Base-by-base conservation (phyloP, 768 basidiomycete species). In the Clitopilus hobsonii region DNA sequence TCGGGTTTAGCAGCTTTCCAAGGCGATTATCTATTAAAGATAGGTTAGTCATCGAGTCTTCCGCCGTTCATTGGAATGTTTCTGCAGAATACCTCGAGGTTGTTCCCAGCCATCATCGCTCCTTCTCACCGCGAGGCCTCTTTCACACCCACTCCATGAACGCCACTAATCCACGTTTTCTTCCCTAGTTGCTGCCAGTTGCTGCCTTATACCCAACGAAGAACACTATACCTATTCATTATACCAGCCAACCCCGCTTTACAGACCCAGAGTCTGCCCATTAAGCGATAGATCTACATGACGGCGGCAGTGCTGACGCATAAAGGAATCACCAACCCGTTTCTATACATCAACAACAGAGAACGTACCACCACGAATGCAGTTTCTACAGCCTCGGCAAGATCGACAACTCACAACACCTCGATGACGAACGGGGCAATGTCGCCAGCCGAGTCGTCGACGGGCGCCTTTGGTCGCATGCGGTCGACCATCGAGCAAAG, bases 401-500 rank as follows among this genome's bases (percentile, higher is more conserved):
- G 72, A 63, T 70, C 71, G 57, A 67, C 73, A 57, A 74, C 71
- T 52, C 63, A 68, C 6, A 60, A 74, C 14, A 59, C 70, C 23
- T n/a, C n/a, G n/a, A 62, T 75, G 20, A 60, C 73, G 45, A 60
- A 71, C 56, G 60, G 67, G 57, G 55, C 65, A 56, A 47, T 64
- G 55, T 59, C 62, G 47, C 56, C 64, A 8, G 68, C 74, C 26
- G 76, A 78, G 50, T 66, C 77, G 16, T 65, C 72, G 0, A 74
- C 79, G 36, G 83, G 75, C 62, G 74, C 84, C 5, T 83, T 89
- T 64, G 80, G 79, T 62, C 81, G 85, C 38, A 69, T 89, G 54
- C 82, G 84, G 54, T 81, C 85, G 2, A 81, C 85, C 5, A 69
- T 90, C 22, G 86, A 86, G 62, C 83, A 88, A 59, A 84, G 81